Base-by-base conservation (phyloP, 129 eudicot genomes). In the Smallanthus sonchifolius region DNA sequence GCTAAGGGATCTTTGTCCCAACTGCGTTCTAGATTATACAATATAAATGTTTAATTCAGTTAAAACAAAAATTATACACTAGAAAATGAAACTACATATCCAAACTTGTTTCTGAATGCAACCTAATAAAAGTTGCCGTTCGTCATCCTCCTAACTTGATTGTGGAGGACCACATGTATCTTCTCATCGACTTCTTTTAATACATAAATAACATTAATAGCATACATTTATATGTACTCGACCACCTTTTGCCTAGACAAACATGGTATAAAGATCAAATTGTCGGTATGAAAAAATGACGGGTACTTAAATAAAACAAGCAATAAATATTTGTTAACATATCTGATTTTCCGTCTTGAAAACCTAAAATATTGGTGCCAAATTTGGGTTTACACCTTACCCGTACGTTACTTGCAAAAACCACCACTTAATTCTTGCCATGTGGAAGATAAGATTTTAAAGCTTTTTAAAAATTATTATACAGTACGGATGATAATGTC, bases 121-220 rank as follows among this genome's bases (percentile, higher is more conserved):
- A 30, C 55, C 73, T 7, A 20, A 5, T 4, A 56, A 57, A 11
- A 37, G 69, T 39, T 9, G 35, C 30, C 66, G 44, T 28, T 42
- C 59, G 47, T 56, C 61, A 24, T 28, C 7, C 56, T 45, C 68
- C 74, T 76, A 55, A 54, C 73, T 38, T 54, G 11, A 59, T 77
- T 19, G 75, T 56, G 69, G 69, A 55, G 60, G 75, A 55, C 69
- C 80, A 67, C 75, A 43, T 76, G 48, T 42, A 76, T 47, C 67
- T 55, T 67, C 59, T 34, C 67, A 66, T 57, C 2, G 42, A 55
- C 74, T 54, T 68, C 59, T 10, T 43, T 35, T 44, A 34, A 24
- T 51, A 32, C 8, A 11, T 11, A 57, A n/a, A 68, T 16, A 34
- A 56, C 9, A 68, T 67, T 56, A 54, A 68, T 44, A 36, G 28